phyloP scores from a whole-genome alignment of 257 asterid genomes.

The Solanum tarapatanum region DNA sequence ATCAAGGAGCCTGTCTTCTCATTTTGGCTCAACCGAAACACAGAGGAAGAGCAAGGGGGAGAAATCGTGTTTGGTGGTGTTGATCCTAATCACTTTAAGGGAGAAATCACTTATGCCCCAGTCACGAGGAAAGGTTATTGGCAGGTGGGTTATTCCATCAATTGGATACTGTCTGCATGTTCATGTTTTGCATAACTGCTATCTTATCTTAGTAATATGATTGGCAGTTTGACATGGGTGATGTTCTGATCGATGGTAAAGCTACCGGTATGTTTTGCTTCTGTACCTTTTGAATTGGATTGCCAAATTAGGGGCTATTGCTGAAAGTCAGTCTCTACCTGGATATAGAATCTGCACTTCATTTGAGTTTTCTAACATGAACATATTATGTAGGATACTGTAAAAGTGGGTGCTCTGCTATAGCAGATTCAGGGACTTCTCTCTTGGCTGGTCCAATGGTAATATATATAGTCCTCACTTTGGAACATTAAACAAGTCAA shows the following conservation, averaged over 20 bases:
- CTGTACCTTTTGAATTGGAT: background rate
- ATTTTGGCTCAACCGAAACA: slow-evolving; percentile 88
- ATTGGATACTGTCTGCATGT: background rate
- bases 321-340: background rate
- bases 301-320: background rate
- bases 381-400: slow-evolving; percentile 49
- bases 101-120: slow-evolving; percentile 75
- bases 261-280: slow-evolving; percentile 58
- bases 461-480: slow-evolving; percentile 2
- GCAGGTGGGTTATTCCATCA: slow-evolving; percentile 55
- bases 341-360: background rate
- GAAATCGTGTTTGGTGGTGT: slow-evolving; percentile 91
- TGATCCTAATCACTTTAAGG: slow-evolving; percentile 80
- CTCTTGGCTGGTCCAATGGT: slow-evolving; percentile 93
- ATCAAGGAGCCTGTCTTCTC: slow-evolving; percentile 82
- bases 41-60: slow-evolving; percentile 73
- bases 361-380: background rate
- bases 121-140: slow-evolving; percentile 86
- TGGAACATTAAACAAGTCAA: background rate
- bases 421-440: slow-evolving; percentile 99
- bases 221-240: slow-evolving; percentile 90
- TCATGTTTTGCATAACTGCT: background rate
- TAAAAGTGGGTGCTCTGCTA: slow-evolving; percentile 79
- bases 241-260: slow-evolving; percentile 71
- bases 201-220: slow-evolving; percentile 1